These are phyloP conservation scores for Xylaria cubensis DNA, from an alignment of 495 filamentous ascomycete genomes.

Conservation along the genomic window DNA sequence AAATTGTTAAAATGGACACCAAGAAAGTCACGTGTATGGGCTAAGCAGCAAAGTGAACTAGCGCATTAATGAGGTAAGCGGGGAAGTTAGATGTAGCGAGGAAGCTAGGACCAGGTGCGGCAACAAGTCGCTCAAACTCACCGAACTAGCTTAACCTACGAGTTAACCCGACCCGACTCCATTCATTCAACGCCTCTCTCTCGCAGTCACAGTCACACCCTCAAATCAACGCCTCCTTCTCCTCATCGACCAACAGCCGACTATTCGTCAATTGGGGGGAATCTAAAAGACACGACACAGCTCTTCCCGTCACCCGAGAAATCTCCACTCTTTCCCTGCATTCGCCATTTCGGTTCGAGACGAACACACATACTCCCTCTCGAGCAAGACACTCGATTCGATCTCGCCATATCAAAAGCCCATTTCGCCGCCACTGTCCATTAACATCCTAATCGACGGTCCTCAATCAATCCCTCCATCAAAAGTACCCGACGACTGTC, in stretches of 20 bases:
- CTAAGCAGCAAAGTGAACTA: background rate
- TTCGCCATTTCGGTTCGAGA: background rate
- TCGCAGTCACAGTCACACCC: background rate
- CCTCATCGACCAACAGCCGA: background rate
- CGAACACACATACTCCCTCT: background rate
- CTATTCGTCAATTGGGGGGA: conserved; percentile 5
- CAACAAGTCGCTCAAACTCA: conserved; percentile 1
- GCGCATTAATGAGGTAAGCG: background rate
- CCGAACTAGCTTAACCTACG: background rate
- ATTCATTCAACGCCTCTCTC: background rate
- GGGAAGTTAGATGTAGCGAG: background rate
- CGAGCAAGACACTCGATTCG: background rate
- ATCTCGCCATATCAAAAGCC: background rate
- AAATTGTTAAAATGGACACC: background rate
- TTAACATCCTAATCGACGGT: background rate
- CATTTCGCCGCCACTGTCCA: background rate
- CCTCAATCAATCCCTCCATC: background rate
- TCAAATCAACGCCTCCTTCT: background rate
- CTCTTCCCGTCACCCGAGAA: background rate
- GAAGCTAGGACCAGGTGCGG: conserved; percentile 12
- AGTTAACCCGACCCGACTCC: conserved; percentile 3
- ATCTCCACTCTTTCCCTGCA: conserved; percentile 2
- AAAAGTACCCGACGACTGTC: background rate
- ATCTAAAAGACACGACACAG: background rate
- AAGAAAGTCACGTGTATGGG: background rate